Conservation (phyloP, 495 filamentous ascomycete species). For the Viridothelium virens region DNA sequence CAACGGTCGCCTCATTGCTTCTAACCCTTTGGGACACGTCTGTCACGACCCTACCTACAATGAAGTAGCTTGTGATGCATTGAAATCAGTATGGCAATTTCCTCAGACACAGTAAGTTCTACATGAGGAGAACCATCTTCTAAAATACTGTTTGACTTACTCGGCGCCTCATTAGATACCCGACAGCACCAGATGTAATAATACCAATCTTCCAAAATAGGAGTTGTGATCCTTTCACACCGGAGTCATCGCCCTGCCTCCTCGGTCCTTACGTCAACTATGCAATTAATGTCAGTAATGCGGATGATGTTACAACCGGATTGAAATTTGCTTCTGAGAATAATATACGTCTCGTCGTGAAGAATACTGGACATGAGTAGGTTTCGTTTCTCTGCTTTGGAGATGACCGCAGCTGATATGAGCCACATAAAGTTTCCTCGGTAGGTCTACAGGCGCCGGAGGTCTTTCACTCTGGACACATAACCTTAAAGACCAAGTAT, state of each 20-base stretch:
- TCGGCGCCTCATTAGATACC: too few species aligned
- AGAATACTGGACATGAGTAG: constrained; percentile 22
- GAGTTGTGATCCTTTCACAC: not conserved
- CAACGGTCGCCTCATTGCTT: not conserved
- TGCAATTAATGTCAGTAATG: constrained; percentile 15
- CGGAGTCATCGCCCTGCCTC: not conserved
- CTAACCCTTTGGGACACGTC: not conserved
- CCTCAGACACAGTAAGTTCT: not conserved
- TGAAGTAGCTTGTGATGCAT: not conserved
- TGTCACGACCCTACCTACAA: not conserved
- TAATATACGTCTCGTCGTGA: constrained; percentile 14
- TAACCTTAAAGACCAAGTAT: constrained; percentile 40
- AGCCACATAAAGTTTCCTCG: constrained; percentile 10
- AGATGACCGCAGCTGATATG: too few species aligned
- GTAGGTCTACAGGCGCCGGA: constrained; percentile 44
- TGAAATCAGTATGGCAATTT: not conserved
- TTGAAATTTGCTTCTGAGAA: constrained; percentile 13
- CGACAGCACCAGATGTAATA: not conserved
- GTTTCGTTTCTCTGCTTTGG: too few species aligned
- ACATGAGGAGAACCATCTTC: too few species aligned
- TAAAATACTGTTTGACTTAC: too few species aligned
- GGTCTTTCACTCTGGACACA: constrained; percentile 55
- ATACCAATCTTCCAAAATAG: not conserved
- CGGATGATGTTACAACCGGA: constrained; percentile 9
- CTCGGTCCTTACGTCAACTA: constrained; percentile 15